Evolutionary conservation across 129 eudicot genomes (phyloP).

Genomic region (Glebionis coronaria): DNA sequence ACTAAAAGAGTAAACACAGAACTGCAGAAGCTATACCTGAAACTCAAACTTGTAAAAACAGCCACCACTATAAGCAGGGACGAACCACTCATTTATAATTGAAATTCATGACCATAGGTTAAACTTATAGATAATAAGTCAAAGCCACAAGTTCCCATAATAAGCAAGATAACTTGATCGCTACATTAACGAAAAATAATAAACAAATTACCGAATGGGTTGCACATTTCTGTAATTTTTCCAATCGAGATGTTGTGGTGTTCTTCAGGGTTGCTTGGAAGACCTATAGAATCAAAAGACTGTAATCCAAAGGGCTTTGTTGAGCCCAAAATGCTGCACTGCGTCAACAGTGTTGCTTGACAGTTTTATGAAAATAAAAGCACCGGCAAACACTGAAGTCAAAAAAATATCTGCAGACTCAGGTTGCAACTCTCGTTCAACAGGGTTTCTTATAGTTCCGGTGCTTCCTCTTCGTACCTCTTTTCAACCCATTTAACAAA

Average conservation of each 20-base stretch:
- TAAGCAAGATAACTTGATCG: neutral
- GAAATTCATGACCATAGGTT: too few relatives aligned
- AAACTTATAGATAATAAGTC: too few relatives aligned
- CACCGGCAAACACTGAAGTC: neutral
- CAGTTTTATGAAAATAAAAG: neutral
- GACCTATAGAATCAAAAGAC: conserved; percentile 11
- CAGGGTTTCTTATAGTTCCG: conserved; percentile 30
- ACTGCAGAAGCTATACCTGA: too few relatives aligned
- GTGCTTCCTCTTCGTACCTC: conserved; percentile 27
- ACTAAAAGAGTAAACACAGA: too few relatives aligned
- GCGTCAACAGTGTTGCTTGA: neutral
- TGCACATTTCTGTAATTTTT: neutral
- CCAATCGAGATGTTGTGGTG: neutral
- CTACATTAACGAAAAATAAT: neutral
- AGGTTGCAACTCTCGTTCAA: neutral
- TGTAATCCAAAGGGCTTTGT: neutral
- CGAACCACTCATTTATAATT: too few relatives aligned
- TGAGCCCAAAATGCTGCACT: conserved; percentile 4
- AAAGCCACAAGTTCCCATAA: too few relatives aligned
- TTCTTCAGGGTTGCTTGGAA: neutral
- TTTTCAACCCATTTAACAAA: conserved; percentile 33
- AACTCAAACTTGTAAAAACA: too few relatives aligned
- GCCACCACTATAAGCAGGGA: too few relatives aligned
- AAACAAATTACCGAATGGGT: conserved; percentile 3
- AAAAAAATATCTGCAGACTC: neutral